Conservation (phyloP, 192 early-diverging fungal genomes). For the Coemansia sp. region DNA sequence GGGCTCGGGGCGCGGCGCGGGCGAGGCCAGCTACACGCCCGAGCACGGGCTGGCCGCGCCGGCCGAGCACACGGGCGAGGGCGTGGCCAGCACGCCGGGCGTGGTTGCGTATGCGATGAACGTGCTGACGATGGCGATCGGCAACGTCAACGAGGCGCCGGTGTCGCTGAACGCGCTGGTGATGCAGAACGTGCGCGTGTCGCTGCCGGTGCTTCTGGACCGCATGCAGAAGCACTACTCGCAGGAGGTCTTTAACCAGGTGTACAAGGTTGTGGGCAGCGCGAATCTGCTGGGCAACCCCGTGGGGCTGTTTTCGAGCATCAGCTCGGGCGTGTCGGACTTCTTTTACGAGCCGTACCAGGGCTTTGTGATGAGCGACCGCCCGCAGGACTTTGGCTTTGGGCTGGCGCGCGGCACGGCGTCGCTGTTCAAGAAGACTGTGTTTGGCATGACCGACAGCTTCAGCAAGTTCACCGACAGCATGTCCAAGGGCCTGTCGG, state of each 20-base stretch:
- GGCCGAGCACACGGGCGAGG: constrained; percentile 32
- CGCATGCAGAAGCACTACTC: constrained; percentile 84
- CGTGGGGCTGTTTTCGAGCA: constrained; percentile 93
- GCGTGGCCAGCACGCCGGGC: constrained; percentile 34
- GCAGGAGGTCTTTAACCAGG: constrained; percentile 83
- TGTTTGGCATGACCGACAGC: constrained; percentile 93
- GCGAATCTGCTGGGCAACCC: constrained; percentile 98
- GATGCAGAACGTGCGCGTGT: constrained; percentile 86
- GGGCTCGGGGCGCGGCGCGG: background rate
- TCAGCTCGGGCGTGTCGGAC: constrained; percentile 91
- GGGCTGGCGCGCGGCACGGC: constrained; percentile 82
- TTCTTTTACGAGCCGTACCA: constrained; percentile 98
- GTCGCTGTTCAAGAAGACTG: constrained; percentile 84
- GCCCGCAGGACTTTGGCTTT: constrained; percentile 91
- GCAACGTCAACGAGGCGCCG: constrained; percentile 94
- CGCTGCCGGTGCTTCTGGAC: constrained; percentile 68
- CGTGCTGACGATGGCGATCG: constrained; percentile 95
- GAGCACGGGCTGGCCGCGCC: constrained; percentile 8
- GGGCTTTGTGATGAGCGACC: constrained; percentile 92
- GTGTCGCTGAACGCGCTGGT: constrained; percentile 85
- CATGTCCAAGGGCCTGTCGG: constrained; percentile 94
- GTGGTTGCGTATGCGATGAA: constrained; percentile 64
- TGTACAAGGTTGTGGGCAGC: constrained; percentile 86
- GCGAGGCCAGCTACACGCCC: constrained; percentile 18
- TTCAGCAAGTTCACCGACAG: constrained; percentile 95